Conservation (phyloP, 176 grass and related monocot species). For the Phyllostachys edulis region DNA sequence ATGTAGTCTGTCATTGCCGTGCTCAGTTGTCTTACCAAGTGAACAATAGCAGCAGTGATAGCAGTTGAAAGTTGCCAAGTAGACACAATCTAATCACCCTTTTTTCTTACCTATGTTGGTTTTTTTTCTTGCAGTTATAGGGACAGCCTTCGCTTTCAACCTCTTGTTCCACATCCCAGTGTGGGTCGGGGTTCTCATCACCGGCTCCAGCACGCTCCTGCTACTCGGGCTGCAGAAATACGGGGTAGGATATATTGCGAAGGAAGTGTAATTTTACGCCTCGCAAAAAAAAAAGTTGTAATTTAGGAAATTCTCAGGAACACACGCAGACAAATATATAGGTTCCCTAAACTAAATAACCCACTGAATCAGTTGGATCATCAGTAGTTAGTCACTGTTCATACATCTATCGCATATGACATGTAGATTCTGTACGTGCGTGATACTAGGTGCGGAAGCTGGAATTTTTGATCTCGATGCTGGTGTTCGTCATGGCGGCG, state of each 20-base stretch:
- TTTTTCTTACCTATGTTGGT: background rate
- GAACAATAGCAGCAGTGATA: background rate
- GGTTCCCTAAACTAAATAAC: too few species aligned
- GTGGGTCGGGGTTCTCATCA: slow-evolving; percentile 91
- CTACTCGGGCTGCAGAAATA: slow-evolving; percentile 82
- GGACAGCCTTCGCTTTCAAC: slow-evolving; percentile 84
- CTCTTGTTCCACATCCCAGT: slow-evolving; percentile 81
- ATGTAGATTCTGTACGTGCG: background rate
- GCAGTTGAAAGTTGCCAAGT: background rate
- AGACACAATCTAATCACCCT: background rate
- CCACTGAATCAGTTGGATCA: too few species aligned
- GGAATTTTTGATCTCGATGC: slow-evolving; percentile 54
- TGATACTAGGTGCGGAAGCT: slow-evolving; percentile 61
- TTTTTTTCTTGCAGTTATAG: slow-evolving; percentile 48
- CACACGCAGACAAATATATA: too few species aligned
- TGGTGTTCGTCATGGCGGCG: slow-evolving; percentile 75
- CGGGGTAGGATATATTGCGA: slow-evolving; percentile 41
- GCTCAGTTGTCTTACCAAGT: background rate
- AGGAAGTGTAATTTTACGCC: too few species aligned
- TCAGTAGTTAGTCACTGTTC: background rate
- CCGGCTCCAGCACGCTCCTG: slow-evolving; percentile 76
- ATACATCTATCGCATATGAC: background rate
- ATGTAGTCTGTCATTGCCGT: background rate
- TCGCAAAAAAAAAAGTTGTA: too few species aligned
- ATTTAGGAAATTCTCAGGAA: too few species aligned